Percentiles rank a stretch among this genome's conserved stretches.
phyloP scores from a whole-genome alignment of 75 land plant species.

The Sequoiadendron giganteum region DNA sequence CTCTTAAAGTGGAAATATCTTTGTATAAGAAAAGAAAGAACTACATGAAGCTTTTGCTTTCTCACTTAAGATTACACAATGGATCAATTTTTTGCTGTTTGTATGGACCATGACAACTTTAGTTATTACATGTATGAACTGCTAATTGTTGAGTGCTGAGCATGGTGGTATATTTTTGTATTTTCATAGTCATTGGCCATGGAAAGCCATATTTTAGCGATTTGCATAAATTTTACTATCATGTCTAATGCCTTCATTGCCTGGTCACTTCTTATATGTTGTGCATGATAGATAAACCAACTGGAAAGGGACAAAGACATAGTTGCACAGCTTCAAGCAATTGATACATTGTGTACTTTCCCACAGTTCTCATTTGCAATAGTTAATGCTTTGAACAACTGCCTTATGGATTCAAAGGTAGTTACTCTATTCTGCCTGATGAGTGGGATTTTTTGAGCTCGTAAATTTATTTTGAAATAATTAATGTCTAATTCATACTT shows the following conservation, averaged over 20 bases:
- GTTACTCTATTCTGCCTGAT: not conserved
- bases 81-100: not conserved
- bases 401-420: conserved; percentile 89
- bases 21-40: not conserved
- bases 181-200: not conserved
- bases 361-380: conserved; percentile 68
- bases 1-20: not conserved
- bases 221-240: not conserved
- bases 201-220: not conserved
- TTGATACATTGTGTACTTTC: conserved; percentile 49
- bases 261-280: not conserved
- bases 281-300: conserved; percentile 74
- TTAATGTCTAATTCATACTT: not conserved
- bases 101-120: not conserved
- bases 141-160: not conserved
- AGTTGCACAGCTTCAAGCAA: conserved; percentile 91
- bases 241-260: not conserved
- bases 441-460: not conserved
- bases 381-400: conserved; percentile 77
- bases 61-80: not conserved
- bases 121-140: not conserved
- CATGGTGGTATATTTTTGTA: not conserved
- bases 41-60: not conserved
- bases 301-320: conserved; percentile 96
- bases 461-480: not conserved